These are phyloP conservation scores for Macrophomina pseudophaseolina DNA, from an alignment of 2,329 filamentous ascomycete species.

Conservation along the genomic window DNA sequence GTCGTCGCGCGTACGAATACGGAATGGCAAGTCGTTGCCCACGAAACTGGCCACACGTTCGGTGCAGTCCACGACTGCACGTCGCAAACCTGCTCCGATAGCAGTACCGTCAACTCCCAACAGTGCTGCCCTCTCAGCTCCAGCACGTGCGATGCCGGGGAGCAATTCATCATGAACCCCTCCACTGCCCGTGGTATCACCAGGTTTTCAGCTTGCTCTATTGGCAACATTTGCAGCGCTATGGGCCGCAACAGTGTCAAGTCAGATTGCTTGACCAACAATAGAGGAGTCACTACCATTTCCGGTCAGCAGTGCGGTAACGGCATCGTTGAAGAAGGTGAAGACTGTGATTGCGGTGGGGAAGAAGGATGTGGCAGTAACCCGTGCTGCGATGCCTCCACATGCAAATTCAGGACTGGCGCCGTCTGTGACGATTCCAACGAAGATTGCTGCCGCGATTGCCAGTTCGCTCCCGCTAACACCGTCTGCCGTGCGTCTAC, in stretches of 20 bases:
- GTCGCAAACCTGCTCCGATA: constrained; percentile 66
- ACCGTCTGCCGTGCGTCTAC: constrained; percentile 82
- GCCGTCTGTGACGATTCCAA: constrained; percentile 85
- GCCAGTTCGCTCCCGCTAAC: constrained; percentile 68
- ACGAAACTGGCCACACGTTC: constrained; percentile 93
- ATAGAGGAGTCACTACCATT: constrained; percentile 80
- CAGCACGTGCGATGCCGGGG: constrained; percentile 72
- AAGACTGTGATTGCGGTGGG: constrained; percentile 96
- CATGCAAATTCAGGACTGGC: constrained; percentile 79
- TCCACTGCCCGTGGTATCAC: constrained; percentile 76
- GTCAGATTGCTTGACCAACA: constrained; percentile 79
- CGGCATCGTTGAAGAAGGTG: constrained; percentile 91
- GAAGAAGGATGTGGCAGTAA: constrained; percentile 72
- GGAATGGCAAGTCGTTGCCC: constrained; percentile 96
- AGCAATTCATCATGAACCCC: constrained; percentile 94
- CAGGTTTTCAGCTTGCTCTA: constrained; percentile 82
- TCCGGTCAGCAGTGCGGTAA: constrained; percentile 89
- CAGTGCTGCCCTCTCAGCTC: constrained; percentile 78
- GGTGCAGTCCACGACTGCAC: constrained; percentile 95
- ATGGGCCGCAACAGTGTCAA: constrained; percentile 78
- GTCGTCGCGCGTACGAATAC: constrained; percentile 82
- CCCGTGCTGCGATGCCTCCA: constrained; percentile 80
- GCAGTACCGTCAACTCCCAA: constrained; percentile 63
- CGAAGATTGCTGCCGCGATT: constrained; percentile 80
- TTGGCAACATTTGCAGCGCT: constrained; percentile 93